Percentiles rank a stretch among this genome's conserved stretches.
These are phyloP conservation scores for Pleodorina starrii DNA, from an alignment of 139 green algal species.

Conservation along the genomic window DNA sequence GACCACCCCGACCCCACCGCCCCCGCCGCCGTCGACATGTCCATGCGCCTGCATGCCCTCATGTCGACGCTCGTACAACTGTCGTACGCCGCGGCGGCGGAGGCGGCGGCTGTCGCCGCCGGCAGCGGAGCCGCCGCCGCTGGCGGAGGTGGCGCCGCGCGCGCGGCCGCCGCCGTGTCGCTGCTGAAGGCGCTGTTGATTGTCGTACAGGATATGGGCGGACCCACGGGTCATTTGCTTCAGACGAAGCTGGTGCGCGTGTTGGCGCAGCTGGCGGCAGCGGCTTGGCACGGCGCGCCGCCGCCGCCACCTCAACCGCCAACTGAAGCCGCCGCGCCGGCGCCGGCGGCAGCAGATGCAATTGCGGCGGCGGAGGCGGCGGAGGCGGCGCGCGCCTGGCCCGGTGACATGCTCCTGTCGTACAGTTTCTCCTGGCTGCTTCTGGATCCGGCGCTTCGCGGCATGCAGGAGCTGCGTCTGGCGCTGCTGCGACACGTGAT, in stretches of 20 bases:
- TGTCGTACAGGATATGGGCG: slow-evolving; percentile 40
- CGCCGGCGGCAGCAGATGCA: neutral
- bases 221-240: slow-evolving; percentile 14
- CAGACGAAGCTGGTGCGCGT: neutral
- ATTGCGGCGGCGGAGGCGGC: neutral
- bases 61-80: slow-evolving; percentile 11
- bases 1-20: neutral
- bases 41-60: slow-evolving; percentile 18
- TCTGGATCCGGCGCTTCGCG: neutral
- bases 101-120: neutral
- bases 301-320: too few relatives aligned
- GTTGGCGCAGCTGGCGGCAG: slow-evolving; percentile 3
- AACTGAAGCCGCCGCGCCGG: too few relatives aligned
- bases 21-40: slow-evolving; percentile 24
- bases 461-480: neutral
- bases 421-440: slow-evolving; percentile 19
- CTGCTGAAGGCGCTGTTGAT: neutral
- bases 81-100: neutral
- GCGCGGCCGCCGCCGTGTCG: neutral
- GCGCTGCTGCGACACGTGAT: slow-evolving; percentile 30
- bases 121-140: neutral
- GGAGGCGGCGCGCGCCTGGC: neutral
- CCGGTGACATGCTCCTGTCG: neutral
- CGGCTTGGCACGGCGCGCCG: slow-evolving; percentile 15
- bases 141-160: neutral